Base-by-base conservation (phyloP, 2,329 filamentous ascomycete genomes). In the Verticillium albo-atrum region DNA sequence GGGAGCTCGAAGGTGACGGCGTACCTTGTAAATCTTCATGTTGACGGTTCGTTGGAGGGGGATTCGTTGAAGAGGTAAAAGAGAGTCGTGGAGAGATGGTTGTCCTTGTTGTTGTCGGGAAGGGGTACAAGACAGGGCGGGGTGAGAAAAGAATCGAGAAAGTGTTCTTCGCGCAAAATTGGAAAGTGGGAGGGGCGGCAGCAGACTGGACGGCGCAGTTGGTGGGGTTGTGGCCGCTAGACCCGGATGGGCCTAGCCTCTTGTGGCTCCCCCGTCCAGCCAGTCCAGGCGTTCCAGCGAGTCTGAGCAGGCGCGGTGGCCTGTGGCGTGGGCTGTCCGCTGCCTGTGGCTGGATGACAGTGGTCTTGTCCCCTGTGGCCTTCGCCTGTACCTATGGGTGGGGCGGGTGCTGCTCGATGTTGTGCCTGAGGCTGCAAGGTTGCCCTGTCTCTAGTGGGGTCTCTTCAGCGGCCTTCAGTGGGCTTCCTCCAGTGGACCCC, bases 21-120 rank as follows among this genome's bases (percentile, higher is more conserved):
- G 62, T 75, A 90, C 88, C 78, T 82, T 87, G 85, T 76, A 91
- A 73, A 91, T 90, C 75, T 90, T 82, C 89, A 91, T 91, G 70
- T 78, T 89, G 83, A 71, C 77, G 77, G 75, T 72, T 69, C 67
- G 63, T 63, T 66, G 64, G 58, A n/a, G 17, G 32, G 35, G 53
- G 37, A 57, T 54, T 60, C 51, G 59, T 64, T 62, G 60, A 58
- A 62, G 52, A 57, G 63, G 57, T 63, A 60, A 58, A 59, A 50
- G 61, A 61, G 60, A 56, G 62, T 58, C 61, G 56, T 56, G 51
- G 58, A 64, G 57, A 62, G 47, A 55, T 17, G 37, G 51, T 27
- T 26, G 37, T 58, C 25, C 27, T 30, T 53, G 51, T 28, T 53
- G 51, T 55, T 30, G n/a, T 54, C 30, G 28, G 42, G n/a, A 61